These are phyloP conservation scores for Schoenoplectus tabernaemontani DNA, from an alignment of 202 grass and related monocot species.

Conservation along the genomic window DNA sequence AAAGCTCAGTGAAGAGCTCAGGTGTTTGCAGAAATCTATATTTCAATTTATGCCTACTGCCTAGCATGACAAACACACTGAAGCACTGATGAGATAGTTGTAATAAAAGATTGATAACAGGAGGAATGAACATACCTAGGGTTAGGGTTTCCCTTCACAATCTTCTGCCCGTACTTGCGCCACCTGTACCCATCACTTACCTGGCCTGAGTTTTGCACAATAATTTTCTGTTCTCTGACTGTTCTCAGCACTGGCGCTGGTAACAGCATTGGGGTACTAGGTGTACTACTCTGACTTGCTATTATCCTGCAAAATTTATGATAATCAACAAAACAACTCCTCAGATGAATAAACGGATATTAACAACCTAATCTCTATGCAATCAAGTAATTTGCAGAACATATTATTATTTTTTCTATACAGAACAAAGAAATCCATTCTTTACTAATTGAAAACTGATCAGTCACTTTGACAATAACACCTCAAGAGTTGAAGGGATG, in stretches of 20 bases:
- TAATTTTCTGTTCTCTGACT: conserved; percentile 78
- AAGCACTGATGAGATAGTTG: neutral
- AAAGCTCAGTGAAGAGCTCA: neutral
- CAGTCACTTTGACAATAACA: neutral
- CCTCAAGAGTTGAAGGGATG: neutral
- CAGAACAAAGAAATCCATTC: neutral
- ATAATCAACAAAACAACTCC: neutral
- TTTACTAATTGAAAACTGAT: neutral
- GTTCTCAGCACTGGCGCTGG: conserved; percentile 58
- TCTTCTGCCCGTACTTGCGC: conserved; percentile 98
- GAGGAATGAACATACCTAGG: conserved; percentile 47
- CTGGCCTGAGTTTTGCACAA: conserved; percentile 72
- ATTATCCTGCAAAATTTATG: conserved; percentile 38
- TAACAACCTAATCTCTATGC: conserved; percentile 25
- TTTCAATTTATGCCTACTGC: neutral
- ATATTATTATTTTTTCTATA: neutral
- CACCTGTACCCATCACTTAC: conserved; percentile 92
- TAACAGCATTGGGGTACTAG: conserved; percentile 29
- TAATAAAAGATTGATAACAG: neutral
- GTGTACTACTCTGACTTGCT: conserved; percentile 30
- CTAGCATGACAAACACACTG: neutral
- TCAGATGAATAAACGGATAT: conserved; percentile 6
- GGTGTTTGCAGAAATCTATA: neutral
- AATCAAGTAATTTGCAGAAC: conserved; percentile 20
- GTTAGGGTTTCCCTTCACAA: conserved; percentile 97